Evolutionary conservation across 768 basidiomycete genomes (phyloP), one percentile per base, ranked within the genome.

Genomic region (Suillus variegatus): DNA sequence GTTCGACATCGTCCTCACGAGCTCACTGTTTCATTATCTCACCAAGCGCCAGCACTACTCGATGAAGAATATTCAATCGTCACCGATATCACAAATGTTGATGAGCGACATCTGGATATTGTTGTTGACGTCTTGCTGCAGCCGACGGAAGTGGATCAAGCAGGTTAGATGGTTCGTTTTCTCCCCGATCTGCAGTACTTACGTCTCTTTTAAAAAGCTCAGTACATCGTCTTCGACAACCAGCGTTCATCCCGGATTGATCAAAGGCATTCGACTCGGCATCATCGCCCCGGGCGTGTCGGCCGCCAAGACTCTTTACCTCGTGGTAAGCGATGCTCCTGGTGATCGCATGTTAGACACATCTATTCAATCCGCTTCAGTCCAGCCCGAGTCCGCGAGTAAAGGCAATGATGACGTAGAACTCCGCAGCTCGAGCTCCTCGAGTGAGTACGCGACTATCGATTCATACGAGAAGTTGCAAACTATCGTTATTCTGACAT

Each of bases 301-400:
- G 43, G 80, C 80, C 4, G 68, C 82, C 57, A 93, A 91, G 74
- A 89, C 86, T 10, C 72, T 98, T 44, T 80, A 83, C 69, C 79
- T 97, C 43, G 76, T 81, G 46, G 88, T 84, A 69, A 80, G 82
- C 0, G 90, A 92, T 14, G 84, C 83, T 1, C 79, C 85, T 1
- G 93, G 91, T 2, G 86, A 91, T 61, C 85, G 94, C 52, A 82
- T 88, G 52, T 75, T 97, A 62, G 95, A 97, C 72, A 79, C 97
- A 41, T 95, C 94, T 0, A 78, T 96, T 43, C 90, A 89, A 63
- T 89, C 93, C 10, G 81, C 79, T 25, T 72, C 83, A 32, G 62
- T 69, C 1, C 46, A 18, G n/a, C 44, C 52, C 6, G 18, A 28
- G 6, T 65, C 70, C 0, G 62, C 64, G 12, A 43, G 64, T 12